Evolutionary conservation across 2,329 filamentous ascomycete genomes (phyloP).

Genomic region (Sporothrix phasma): DNA sequence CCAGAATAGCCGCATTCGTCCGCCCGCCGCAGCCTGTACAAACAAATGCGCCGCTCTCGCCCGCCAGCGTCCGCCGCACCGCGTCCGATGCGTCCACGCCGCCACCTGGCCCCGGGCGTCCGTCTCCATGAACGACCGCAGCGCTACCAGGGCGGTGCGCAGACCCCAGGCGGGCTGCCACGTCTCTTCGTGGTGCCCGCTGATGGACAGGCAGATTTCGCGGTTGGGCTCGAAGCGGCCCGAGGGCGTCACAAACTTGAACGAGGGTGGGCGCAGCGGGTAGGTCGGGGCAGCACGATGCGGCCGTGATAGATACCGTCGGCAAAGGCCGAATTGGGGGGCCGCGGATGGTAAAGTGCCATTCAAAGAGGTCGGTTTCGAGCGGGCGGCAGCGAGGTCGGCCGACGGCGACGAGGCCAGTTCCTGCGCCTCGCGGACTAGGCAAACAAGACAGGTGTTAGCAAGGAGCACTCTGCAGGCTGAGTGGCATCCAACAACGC

Average conservation of each 20-base stretch:
- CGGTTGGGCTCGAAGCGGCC: constrained; percentile 93
- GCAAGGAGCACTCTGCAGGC: neutral
- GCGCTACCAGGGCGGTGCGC: constrained; percentile 69
- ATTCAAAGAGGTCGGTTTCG: constrained; percentile 89
- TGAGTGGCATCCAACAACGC: too few species aligned
- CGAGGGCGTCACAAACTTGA: constrained; percentile 86
- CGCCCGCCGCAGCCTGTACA: constrained; percentile 58
- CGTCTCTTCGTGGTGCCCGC: constrained; percentile 91
- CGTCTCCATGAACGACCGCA: constrained; percentile 88
- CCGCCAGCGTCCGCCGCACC: constrained; percentile 59
- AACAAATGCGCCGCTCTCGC: constrained; percentile 52
- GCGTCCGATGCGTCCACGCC: constrained; percentile 68
- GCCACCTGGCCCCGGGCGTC: constrained; percentile 76
- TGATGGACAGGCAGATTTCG: constrained; percentile 92
- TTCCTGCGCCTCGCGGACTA: constrained; percentile 85
- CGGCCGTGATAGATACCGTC: constrained; percentile 88
- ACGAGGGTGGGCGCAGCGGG: constrained; percentile 84
- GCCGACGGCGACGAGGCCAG: constrained; percentile 69
- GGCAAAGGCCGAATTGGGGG: constrained; percentile 69
- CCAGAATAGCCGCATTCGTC: constrained; percentile 64
- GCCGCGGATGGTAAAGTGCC: constrained; percentile 98
- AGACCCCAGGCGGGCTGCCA: constrained; percentile 99
- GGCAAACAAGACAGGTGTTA: neutral
- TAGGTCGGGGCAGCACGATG: constrained; percentile 86
- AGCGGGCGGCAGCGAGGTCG: constrained; percentile 81